Evolutionary conservation across 495 filamentous ascomycete species (phyloP).

Genomic region (Tuber indicum): DNA sequence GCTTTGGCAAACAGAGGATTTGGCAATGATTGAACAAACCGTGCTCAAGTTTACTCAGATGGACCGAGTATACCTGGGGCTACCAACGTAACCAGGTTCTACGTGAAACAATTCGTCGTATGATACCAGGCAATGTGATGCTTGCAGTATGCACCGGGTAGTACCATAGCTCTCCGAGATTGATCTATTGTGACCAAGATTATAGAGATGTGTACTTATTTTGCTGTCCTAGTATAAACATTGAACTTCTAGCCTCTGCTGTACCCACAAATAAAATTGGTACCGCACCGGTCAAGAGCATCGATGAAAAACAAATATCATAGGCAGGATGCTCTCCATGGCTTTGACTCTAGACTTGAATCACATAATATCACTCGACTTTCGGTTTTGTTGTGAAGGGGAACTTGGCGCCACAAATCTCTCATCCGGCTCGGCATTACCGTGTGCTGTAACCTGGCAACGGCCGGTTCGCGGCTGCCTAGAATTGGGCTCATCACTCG

Average conservation of each 20-base stretch:
- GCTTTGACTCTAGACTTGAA: neutral
- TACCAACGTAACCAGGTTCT: too few species aligned
- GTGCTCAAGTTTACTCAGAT: too few species aligned
- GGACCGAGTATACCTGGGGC: too few species aligned
- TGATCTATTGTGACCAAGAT: neutral
- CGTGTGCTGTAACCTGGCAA: neutral
- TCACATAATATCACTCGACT: neutral
- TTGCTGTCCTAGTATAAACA: neutral
- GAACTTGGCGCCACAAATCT: neutral
- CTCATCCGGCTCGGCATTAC: neutral
- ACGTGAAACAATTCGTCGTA: too few species aligned
- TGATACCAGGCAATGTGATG: too few species aligned
- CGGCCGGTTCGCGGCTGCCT: neutral
- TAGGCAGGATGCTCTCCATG: neutral
- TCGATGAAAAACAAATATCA: neutral
- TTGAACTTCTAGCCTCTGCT: neutral
- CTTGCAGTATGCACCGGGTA: neutral
- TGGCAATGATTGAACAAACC: too few species aligned
- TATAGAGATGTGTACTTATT: neutral
- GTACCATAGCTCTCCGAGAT: neutral
- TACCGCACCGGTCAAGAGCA: neutral
- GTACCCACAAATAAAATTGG: neutral
- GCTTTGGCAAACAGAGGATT: too few species aligned
- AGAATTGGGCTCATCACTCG: neutral
- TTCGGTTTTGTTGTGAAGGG: neutral